These are phyloP conservation scores for Theileria parva DNA, from an alignment of 169 alveolate genomes.

Conservation along the genomic window DNA sequence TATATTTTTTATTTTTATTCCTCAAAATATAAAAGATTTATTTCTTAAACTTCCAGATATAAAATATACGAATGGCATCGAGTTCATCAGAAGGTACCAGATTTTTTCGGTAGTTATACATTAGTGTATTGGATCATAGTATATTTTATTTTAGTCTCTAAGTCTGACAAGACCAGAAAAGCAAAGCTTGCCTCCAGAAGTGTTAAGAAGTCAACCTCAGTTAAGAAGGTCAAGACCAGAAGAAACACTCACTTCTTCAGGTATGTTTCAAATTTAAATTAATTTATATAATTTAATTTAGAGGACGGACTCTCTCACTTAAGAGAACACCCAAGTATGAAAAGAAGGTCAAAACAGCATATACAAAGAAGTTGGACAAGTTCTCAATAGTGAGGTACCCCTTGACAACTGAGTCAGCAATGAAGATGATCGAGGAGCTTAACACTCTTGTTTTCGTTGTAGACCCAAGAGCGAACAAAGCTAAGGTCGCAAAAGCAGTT, in stretches of 20 bases:
- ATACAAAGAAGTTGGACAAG: constrained; percentile 85
- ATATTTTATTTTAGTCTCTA: constrained; percentile 14
- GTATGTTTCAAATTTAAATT: background rate
- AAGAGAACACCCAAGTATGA: constrained; percentile 87
- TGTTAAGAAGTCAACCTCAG: constrained; percentile 64
- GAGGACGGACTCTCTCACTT: constrained; percentile 80
- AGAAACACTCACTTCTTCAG: constrained; percentile 68
- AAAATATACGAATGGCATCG: background rate
- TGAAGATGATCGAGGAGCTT: constrained; percentile 97
- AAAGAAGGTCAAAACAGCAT: constrained; percentile 77
- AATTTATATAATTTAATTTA: background rate
- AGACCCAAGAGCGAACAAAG: constrained; percentile 90
- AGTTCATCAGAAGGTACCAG: background rate
- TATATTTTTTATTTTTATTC: background rate
- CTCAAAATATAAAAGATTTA: background rate
- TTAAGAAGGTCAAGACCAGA: constrained; percentile 59
- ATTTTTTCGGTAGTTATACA: background rate
- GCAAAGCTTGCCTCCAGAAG: constrained; percentile 64
- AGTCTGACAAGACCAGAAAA: constrained; percentile 59
- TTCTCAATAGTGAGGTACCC: constrained; percentile 91
- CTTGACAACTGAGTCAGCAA: constrained; percentile 95
- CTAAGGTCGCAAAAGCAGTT: constrained; percentile 92
- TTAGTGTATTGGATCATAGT: background rate
- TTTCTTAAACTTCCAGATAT: background rate
- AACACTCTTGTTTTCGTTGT: constrained; percentile 95